phyloP scores from a whole-genome alignment of 345 rosid genomes.

The Melaleuca alternifolia region DNA sequence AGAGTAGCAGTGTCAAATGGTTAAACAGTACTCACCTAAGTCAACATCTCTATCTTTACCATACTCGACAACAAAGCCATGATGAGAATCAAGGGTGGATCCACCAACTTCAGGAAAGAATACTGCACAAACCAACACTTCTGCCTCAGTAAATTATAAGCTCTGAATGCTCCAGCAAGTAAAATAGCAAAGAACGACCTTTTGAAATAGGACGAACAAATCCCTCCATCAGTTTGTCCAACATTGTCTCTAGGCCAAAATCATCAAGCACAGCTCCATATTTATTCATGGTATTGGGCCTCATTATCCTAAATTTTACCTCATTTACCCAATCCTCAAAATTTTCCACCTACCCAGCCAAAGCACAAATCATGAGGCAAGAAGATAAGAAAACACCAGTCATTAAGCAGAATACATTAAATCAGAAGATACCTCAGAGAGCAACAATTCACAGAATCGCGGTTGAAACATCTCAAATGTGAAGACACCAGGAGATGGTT shows the following conservation, averaged over 20 bases:
- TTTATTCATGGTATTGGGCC: constrained; percentile 95
- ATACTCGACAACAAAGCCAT: constrained; percentile 95
- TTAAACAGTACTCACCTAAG: constrained; percentile 48
- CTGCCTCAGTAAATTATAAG: background rate
- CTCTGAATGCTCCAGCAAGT: background rate
- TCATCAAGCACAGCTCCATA: constrained; percentile 95
- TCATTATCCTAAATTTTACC: constrained; percentile 66
- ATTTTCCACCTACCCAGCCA: constrained; percentile 63
- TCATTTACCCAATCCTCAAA: constrained; percentile 79
- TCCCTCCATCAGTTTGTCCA: constrained; percentile 68
- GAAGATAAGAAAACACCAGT: constrained; percentile 1
- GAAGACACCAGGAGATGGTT: constrained; percentile 56
- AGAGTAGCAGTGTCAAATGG: background rate
- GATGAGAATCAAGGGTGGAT: constrained; percentile 83
- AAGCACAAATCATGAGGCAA: constrained; percentile 22
- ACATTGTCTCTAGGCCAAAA: constrained; percentile 91
- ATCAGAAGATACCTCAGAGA: constrained; percentile 55
- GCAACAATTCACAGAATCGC: constrained; percentile 57
- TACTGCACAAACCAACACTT: constrained; percentile 29
- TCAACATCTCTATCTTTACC: constrained; percentile 85
- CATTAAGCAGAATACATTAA: background rate
- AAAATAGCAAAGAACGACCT: constrained; percentile 26
- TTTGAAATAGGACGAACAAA: constrained; percentile 67
- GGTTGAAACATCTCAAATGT: constrained; percentile 86
- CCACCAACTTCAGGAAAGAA: constrained; percentile 90